These are phyloP conservation scores for Ophiostoma angusticollis DNA, from an alignment of 2,329 filamentous ascomycete genomes.

Conservation along the genomic window DNA sequence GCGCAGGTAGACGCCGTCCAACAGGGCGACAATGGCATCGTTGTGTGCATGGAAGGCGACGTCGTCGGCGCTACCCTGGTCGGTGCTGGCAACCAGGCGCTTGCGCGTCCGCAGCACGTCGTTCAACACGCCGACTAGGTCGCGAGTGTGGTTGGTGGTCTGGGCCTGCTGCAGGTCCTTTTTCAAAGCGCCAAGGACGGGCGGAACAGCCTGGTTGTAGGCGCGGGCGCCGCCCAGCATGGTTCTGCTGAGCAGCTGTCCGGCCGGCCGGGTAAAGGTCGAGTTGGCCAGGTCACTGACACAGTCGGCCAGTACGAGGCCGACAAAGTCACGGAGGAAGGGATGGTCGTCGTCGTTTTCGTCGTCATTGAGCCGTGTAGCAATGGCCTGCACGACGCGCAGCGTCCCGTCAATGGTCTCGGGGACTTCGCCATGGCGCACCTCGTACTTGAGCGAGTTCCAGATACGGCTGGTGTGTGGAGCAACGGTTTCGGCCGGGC, in stretches of 20 bases:
- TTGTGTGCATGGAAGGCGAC: conserved; percentile 26
- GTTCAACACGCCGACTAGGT: conserved; percentile 38
- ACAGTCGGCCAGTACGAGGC: conserved; percentile 37
- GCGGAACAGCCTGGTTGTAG: conserved; percentile 34
- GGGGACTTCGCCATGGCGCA: conserved; percentile 46
- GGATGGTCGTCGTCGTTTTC: conserved; percentile 19
- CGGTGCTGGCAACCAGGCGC: conserved; percentile 21
- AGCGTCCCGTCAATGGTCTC: conserved; percentile 45
- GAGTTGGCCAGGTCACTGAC: conserved; percentile 39
- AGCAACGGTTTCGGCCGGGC: conserved; percentile 32
- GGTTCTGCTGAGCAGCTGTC: conserved; percentile 38
- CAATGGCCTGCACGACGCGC: conserved; percentile 38
- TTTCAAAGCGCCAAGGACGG: conserved; percentile 34
- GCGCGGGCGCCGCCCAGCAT: conserved; percentile 34
- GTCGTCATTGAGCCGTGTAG: conserved; percentile 24
- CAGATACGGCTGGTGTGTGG: conserved; percentile 40
- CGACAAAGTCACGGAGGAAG: conserved; percentile 11
- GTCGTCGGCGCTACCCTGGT: conserved; percentile 16
- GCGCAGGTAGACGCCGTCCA: conserved; percentile 30
- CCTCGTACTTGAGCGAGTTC: conserved; percentile 50
- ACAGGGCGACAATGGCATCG: conserved; percentile 28
- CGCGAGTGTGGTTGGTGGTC: conserved; percentile 36
- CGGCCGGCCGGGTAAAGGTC: conserved; percentile 38
- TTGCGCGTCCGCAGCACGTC: conserved; percentile 36
- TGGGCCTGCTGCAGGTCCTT: conserved; percentile 38